These are phyloP conservation scores for Phaeolepiota aurea DNA, from an alignment of 768 basidiomycete species.

Conservation along the genomic window DNA sequence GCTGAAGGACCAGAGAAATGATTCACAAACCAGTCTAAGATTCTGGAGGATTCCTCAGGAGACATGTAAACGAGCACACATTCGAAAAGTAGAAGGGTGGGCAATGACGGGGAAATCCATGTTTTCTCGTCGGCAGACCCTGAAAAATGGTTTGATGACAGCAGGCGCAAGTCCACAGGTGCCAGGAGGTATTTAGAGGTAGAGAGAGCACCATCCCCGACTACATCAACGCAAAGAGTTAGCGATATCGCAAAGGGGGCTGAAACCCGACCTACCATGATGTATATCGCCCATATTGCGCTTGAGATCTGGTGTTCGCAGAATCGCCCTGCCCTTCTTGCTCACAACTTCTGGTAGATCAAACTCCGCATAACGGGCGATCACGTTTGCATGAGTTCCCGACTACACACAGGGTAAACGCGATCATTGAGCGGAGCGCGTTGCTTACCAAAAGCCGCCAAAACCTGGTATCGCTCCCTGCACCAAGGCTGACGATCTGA, in stretches of 20 bases:
- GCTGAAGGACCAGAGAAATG: constrained; percentile 27
- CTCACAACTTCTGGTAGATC: constrained; percentile 85
- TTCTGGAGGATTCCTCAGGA: constrained; percentile 42
- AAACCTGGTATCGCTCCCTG: constrained; percentile 93
- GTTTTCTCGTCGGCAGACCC: constrained; percentile 12
- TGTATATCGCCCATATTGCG: too few species aligned
- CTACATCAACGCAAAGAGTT: too few species aligned
- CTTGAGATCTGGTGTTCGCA: too few species aligned
- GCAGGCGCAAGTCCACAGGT: constrained; percentile 65
- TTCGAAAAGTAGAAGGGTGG: constrained; percentile 86
- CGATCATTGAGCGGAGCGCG: background rate
- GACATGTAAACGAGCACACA: constrained; percentile 89
- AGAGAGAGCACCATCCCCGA: too few species aligned
- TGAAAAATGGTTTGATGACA: constrained; percentile 40
- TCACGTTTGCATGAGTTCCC: constrained; percentile 26
- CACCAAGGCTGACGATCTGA: constrained; percentile 92
- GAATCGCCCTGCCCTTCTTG: constrained; percentile 76
- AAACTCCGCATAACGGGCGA: constrained; percentile 68
- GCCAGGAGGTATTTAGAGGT: constrained; percentile 60
- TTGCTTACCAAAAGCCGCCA: constrained; percentile 80
- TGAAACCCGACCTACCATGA: too few species aligned
- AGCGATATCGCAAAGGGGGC: too few species aligned
- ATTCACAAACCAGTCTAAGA: constrained; percentile 70
- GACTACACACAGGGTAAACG: background rate
- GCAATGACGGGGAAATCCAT: constrained; percentile 51